These are phyloP conservation scores for Coniosporium tulheliwenetii DNA, from an alignment of 2,329 filamentous ascomycete species.

Conservation along the genomic window DNA sequence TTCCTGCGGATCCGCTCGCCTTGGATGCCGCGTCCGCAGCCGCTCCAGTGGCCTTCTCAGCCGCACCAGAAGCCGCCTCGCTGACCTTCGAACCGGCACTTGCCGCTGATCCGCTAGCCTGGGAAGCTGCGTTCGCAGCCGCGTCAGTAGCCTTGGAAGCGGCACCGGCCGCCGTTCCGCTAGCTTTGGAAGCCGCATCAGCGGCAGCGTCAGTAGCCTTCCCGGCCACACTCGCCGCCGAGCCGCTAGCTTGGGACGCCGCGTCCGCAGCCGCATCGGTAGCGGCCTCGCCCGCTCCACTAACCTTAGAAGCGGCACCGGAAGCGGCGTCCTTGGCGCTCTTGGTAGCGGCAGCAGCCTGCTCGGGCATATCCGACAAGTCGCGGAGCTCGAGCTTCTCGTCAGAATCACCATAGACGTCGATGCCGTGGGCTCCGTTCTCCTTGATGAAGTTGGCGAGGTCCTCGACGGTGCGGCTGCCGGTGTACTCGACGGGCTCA, in stretches of 20 bases:
- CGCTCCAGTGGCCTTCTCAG: background rate
- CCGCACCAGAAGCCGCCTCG: background rate
- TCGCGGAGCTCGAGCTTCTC: slow-evolving; percentile 28
- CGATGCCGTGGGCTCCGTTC: slow-evolving; percentile 79
- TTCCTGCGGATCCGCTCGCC: background rate
- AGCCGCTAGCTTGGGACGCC: slow-evolving; percentile 1
- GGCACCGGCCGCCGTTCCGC: slow-evolving; percentile 6
- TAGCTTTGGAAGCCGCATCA: slow-evolving; percentile 9
- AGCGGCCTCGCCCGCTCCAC: slow-evolving; percentile 3
- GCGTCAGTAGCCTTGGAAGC: slow-evolving; percentile 11
- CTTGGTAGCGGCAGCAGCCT: slow-evolving; percentile 27
- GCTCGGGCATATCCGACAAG: slow-evolving; percentile 30
- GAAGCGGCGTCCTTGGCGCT: slow-evolving; percentile 7
- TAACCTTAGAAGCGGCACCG: no score
- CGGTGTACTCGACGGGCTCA: slow-evolving; percentile 71
- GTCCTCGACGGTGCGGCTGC: slow-evolving; percentile 79
- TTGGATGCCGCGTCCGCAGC: background rate
- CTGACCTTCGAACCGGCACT: background rate
- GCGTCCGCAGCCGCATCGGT: slow-evolving; percentile 11
- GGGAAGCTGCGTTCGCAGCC: background rate
- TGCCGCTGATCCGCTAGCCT: background rate
- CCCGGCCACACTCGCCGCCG: slow-evolving; percentile 15
- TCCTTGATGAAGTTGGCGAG: slow-evolving; percentile 85
- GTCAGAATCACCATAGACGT: slow-evolving; percentile 41
- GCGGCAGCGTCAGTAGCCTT: slow-evolving; percentile 22